These are phyloP conservation scores for Cordyceps tenuipes DNA, from an alignment of 2,329 filamentous ascomycete genomes.

Conservation along the genomic window DNA sequence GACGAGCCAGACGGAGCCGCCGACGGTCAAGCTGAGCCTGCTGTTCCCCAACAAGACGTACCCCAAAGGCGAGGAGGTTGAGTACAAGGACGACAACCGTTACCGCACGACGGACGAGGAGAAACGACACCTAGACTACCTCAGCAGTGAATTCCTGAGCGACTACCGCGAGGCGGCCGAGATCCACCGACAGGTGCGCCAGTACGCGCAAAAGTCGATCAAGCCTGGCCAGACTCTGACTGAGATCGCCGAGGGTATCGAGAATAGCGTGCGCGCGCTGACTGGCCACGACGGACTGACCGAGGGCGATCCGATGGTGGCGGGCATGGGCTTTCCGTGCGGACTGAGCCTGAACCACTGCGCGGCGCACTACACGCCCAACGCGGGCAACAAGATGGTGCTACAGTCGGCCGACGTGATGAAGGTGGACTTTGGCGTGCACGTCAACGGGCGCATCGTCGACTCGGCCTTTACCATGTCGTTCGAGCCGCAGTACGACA, in stretches of 20 bases:
- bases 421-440: conserved; percentile 77
- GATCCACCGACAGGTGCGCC: conserved; percentile 78
- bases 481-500: conserved; percentile 68
- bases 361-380: conserved; percentile 80
- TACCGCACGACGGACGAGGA: conserved; percentile 76
- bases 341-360: conserved; percentile 79
- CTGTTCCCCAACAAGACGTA: conserved; percentile 67
- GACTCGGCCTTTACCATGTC: conserved; percentile 75
- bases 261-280: conserved; percentile 69
- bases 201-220: conserved; percentile 73
- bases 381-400: conserved; percentile 73
- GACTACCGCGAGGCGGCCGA: conserved; percentile 83
- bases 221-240: conserved; percentile 74
- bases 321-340: conserved; percentile 80
- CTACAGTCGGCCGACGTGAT: conserved; percentile 67
- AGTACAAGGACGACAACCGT: conserved; percentile 68
- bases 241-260: conserved; percentile 80
- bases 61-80: conserved; percentile 68
- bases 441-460: conserved; percentile 72
- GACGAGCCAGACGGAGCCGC: conserved; percentile 65
- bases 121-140: conserved; percentile 72
- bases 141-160: conserved; percentile 70
- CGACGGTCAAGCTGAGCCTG: conserved; percentile 60
- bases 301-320: conserved; percentile 69
- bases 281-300: conserved; percentile 68